Percentiles rank a stretch among this genome's conserved stretches.
phyloP scores from a whole-genome alignment of 768 basidiomycete genomes.

The Boletales sp. region DNA sequence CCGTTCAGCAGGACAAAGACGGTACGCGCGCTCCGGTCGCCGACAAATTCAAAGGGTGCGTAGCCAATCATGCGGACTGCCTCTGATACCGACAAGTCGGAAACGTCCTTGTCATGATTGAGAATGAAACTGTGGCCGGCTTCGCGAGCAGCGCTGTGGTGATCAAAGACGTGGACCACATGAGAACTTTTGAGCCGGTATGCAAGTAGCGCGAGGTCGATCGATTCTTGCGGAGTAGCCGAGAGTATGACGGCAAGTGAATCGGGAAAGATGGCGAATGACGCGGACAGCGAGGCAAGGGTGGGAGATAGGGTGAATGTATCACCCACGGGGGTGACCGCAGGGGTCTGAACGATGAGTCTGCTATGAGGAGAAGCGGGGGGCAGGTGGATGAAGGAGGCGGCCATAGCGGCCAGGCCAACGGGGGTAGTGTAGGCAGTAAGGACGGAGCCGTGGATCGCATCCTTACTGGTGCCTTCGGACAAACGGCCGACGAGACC shows the following conservation, averaged over 20 bases:
- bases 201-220: conserved; percentile 72
- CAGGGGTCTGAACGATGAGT: conserved; percentile 81
- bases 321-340: conserved; percentile 62
- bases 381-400: conserved; percentile 73
- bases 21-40: conserved; percentile 58
- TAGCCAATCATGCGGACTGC: conserved; percentile 60
- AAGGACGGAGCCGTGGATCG: conserved; percentile 53
- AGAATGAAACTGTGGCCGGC: conserved; percentile 51
- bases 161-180: conserved; percentile 89
- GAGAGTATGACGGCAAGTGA: conserved; percentile 75
- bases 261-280: conserved; percentile 58
- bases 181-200: conserved; percentile 66
- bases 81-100: conserved; percentile 38
- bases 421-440: conserved; percentile 80
- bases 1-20: conserved; percentile 75
- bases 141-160: conserved; percentile 77
- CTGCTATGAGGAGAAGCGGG: conserved; percentile 57
- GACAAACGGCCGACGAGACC: conserved; percentile 76
- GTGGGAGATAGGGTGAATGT: conserved; percentile 74
- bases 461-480: conserved; percentile 72
- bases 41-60: conserved; percentile 72
- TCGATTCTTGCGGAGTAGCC: conserved; percentile 77
- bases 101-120: conserved; percentile 29
- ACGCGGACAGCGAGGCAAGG: conserved; percentile 60
- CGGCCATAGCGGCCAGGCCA: conserved; percentile 82